A percentile compares a stretch with the other conserved stretches of the same genome.
These are phyloP conservation scores for Jamesozyma jinghongensis DNA, from an alignment of 805 yeast genomes.

Conservation along the genomic window DNA sequence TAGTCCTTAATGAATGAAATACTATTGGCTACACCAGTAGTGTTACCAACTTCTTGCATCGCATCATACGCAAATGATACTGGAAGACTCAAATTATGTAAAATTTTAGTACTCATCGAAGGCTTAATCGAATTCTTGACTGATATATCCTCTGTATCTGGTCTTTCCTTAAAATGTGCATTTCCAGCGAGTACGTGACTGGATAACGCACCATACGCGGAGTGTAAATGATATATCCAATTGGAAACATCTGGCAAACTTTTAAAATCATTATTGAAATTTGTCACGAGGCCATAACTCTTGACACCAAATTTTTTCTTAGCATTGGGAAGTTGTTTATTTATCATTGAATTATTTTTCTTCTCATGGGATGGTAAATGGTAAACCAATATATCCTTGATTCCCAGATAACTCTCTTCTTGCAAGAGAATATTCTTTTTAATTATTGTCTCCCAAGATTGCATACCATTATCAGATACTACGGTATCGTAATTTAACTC, in stretches of 20 bases:
- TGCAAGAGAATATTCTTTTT: constrained; percentile 21
- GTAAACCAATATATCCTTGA: constrained; percentile 26
- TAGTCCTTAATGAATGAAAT: constrained; percentile 23
- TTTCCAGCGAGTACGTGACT: constrained; percentile 24
- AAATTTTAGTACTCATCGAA: constrained; percentile 8
- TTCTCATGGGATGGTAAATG: constrained; percentile 17
- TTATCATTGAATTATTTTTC: background rate
- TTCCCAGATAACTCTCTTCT: constrained; percentile 22
- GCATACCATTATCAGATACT: background rate
- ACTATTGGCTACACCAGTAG: constrained; percentile 28
- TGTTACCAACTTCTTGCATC: constrained; percentile 28
- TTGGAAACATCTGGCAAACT: constrained; percentile 23
- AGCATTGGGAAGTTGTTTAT: background rate
- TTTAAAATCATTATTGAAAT: constrained; percentile 19
- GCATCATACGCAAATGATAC: constrained; percentile 29
- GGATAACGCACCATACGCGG: constrained; percentile 21
- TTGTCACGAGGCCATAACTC: constrained; percentile 23
- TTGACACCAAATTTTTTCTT: constrained; percentile 10
- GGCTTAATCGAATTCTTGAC: background rate
- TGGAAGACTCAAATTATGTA: constrained; percentile 27
- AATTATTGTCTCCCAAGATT: constrained; percentile 24
- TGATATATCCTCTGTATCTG: constrained; percentile 5
- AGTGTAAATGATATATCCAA: constrained; percentile 27
- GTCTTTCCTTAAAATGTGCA: constrained; percentile 19
- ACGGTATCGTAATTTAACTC: constrained; percentile 9